Evolutionary conservation across 1,139 yeast genomes (phyloP), one percentile per base, ranked within the genome.

Genomic region (Lodderomyces elongisporus): DNA sequence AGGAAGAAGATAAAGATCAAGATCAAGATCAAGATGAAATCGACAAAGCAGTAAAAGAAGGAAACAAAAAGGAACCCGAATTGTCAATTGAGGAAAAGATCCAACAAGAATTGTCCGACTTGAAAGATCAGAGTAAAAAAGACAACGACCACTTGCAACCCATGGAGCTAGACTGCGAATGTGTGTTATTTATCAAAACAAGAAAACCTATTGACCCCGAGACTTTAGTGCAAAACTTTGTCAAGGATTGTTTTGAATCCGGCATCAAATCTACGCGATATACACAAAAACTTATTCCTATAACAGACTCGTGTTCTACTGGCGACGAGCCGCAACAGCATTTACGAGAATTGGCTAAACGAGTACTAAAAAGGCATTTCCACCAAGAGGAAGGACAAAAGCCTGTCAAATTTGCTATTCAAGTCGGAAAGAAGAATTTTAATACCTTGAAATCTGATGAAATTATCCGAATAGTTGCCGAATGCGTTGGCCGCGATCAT

Each of bases 161-260:
- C 16, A 69, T 87, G 25, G 84, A 80, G 12, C 56, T 88, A 30
- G 84, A 79, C 17, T 82, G 93, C 51, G 96, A 87, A 54, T 91
- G 98, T 58, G 69, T 82, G 30, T 72, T 88, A 2, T 91, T 91
- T 54, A 76, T 88, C 46, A 83, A 93, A 48, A 76, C 89, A 1
- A 74, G 83, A 46, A 72, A 64, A 43, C 95, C 96, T 0, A 69
- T 89, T 9, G 77, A 75, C 22, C 96, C 97, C 0, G 93, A 79
- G 28, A 56, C 66, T 4, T 70, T 91, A 37, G 88, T 85, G 3
- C 64, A 66, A 29, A 61, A 63, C 18, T 56, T 89, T 1, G 84
- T 95, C 51, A 49, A 68, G 30, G 88, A 84, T 32, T 66, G 82
- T 14, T 54, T 56, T 28, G 70, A 66, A 10, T 63, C 74, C 1